phyloP scores from a whole-genome alignment of 1,284 basidiomycete species.

The Moniliella sp. region DNA sequence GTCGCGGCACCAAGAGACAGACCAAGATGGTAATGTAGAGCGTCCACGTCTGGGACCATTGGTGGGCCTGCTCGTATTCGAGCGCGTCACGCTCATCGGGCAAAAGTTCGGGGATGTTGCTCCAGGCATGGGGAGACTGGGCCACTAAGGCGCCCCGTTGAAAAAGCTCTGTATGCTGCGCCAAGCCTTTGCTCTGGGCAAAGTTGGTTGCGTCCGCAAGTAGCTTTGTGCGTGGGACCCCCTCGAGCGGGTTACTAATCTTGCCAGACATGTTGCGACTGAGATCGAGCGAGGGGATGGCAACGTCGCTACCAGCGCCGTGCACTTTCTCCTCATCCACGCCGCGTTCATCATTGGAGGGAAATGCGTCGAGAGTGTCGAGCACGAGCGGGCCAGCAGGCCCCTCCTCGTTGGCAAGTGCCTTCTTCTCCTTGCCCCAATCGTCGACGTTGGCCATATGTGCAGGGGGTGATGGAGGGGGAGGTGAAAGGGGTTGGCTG shows the following conservation, averaged over 20 bases:
- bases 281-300: not conserved
- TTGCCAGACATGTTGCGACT: not conserved
- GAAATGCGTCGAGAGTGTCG: conserved; percentile 46
- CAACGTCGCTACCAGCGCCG: too few relatives aligned
- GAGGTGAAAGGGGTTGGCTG: conserved; percentile 19
- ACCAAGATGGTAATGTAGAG: conserved; percentile 45
- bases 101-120: conserved; percentile 41
- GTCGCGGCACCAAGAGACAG: conserved; percentile 49
- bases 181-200: conserved; percentile 14
- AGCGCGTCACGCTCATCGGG: conserved; percentile 43
- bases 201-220: conserved; percentile 16
- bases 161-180: conserved; percentile 11
- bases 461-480: conserved; percentile 21
- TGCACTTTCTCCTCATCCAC: too few relatives aligned
- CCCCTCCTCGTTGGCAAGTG: conserved; percentile 40
- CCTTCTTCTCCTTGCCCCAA: conserved; percentile 42
- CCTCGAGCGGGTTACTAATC: conserved; percentile 1
- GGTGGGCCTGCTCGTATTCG: conserved; percentile 43
- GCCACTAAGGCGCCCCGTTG: conserved; percentile 24
- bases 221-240: conserved; percentile 2
- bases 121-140: conserved; percentile 37
- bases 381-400: conserved; percentile 39
- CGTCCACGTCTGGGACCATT: conserved; percentile 38
- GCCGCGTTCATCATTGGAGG: not conserved
- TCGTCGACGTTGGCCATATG: conserved; percentile 44